Evolutionary conservation across 495 filamentous ascomycete species (phyloP), one percentile per base, ranked within the genome.

Genomic region (Trichoderma orchidacearum): DNA sequence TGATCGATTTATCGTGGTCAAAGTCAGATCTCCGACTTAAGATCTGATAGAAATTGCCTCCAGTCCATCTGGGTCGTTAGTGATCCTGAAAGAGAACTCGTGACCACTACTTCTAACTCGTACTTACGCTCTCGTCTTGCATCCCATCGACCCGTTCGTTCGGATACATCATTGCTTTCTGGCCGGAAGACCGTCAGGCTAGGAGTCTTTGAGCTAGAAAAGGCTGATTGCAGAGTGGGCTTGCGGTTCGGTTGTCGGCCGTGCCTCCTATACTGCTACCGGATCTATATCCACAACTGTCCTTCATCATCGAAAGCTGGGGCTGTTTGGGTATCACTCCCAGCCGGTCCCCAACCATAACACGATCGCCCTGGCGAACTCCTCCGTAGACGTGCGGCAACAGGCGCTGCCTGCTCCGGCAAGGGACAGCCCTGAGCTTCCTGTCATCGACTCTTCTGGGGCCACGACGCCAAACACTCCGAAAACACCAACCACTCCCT

Each of bases 281-380:
- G 41, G 21, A 17, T 27, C 41, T 48, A 18, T 18, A 27, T 48
- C 41, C 41, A 2, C n/a, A 48, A 28, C n/a, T 48, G 15, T 25
- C 8, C 8, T 25, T 23, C 41, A 48, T 23, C 41, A 23, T 9
- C 27, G 8, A 17, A 12, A 9, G 3, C 15, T 27, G 53, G 53
- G 53, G 32, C 53, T 31, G 53, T 55, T 55, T 55, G 53, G 53
- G 53, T 23, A 55, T 55, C 25, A 55, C 11, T 27, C 53, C 53
- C 53, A 34, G 32, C 53, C 23, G 30, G 53, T 55, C 53, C 52
- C 53, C 30, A 27, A 48, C 5, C 9, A 35, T 17, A 34, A 6
- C 21, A 34, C 53, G 30, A 15, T 55, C 53, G 25, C 11, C 53
- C 53, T 55, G 53, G 53, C 53, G 30, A 27, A 27, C 30, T n/a